Evolutionary conservation across 106 monocot species (phyloP).

Genomic region (Allium sativum): DNA sequence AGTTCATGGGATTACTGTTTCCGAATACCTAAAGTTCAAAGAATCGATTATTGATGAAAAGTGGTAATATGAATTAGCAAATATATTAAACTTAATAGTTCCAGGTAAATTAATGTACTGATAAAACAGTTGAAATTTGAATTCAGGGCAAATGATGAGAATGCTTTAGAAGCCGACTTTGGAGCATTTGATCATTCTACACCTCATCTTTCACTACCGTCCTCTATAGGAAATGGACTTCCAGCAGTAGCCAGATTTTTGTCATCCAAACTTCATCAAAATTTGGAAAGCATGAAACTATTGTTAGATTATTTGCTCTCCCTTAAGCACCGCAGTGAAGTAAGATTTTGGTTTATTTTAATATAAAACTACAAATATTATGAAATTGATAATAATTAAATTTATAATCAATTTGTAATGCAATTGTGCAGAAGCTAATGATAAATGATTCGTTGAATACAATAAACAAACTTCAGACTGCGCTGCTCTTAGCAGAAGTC

Average conservation of each 20-base stretch:
- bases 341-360: constrained; percentile 13
- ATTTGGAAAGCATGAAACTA: constrained; percentile 40
- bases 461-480: constrained; percentile 70
- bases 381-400: not conserved
- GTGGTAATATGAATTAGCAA: constrained; percentile 31
- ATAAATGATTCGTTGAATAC: constrained; percentile 69
- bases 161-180: constrained; percentile 85
- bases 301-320: constrained; percentile 68
- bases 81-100: not conserved
- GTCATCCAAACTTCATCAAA: constrained; percentile 39
- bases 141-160: constrained; percentile 76
- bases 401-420: not conserved
- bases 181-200: constrained; percentile 52
- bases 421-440: constrained; percentile 58
- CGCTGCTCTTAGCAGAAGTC: constrained; percentile 67
- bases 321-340: constrained; percentile 54
- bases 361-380: not conserved
- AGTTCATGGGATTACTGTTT: constrained; percentile 58
- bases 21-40: constrained; percentile 78
- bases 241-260: constrained; percentile 51
- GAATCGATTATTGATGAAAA: constrained; percentile 66
- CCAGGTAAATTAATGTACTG: not conserved
- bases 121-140: not conserved
- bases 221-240: constrained; percentile 74
- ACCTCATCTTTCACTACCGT: constrained; percentile 65